phyloP scores from a whole-genome alignment of 2,329 filamentous ascomycete genomes.

The Penicillium sp. region DNA sequence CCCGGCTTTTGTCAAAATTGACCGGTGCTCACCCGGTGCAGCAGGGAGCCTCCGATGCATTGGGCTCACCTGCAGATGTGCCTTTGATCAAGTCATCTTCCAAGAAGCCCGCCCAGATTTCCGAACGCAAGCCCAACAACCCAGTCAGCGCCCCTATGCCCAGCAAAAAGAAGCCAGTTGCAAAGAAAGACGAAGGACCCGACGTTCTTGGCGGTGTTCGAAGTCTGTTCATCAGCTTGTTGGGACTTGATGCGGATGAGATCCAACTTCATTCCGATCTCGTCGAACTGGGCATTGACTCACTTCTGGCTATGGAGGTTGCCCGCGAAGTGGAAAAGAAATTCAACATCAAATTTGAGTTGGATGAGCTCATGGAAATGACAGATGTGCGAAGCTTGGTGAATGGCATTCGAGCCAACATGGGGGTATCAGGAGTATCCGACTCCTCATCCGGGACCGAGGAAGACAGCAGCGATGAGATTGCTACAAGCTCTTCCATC shows the following conservation, averaged over 20 bases:
- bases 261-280: not conserved
- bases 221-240: not conserved
- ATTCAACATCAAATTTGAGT: not conserved
- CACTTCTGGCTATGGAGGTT: not conserved
- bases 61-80: not conserved
- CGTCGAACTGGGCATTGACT: not conserved
- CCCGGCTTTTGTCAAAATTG: not conserved
- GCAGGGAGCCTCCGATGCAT: not conserved
- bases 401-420: not conserved
- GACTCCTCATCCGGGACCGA: not conserved
- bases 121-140: not conserved
- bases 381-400: not conserved
- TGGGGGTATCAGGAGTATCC: not conserved
- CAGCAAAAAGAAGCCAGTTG: not conserved
- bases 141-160: not conserved
- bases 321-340: not conserved
- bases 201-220: not conserved
- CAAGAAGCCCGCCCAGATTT: not conserved
- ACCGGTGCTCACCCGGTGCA: not conserved
- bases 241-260: not conserved
- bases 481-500: not conserved
- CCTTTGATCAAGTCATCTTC: not conserved
- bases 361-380: not conserved
- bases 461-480: not conserved
- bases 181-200: not conserved